A percentile compares a stretch with the other conserved stretches of the same genome.
Conservation (phyloP, 345 rosid species). For the Salix brachista region DNA sequence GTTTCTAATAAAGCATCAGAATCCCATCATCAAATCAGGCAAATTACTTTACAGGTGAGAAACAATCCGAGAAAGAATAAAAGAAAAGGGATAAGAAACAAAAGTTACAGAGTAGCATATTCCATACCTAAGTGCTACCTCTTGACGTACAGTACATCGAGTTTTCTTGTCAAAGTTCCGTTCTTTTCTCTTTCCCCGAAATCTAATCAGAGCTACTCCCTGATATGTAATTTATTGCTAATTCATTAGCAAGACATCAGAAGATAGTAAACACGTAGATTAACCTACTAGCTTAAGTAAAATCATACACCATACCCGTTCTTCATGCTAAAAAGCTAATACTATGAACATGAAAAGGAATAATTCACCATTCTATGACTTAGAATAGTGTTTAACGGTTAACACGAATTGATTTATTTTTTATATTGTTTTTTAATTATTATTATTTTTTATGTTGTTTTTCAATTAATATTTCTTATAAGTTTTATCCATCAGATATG, state of each 20-base stretch:
- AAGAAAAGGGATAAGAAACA: neutral
- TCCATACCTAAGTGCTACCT: slow-evolving; percentile 59
- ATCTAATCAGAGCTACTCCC: slow-evolving; percentile 60
- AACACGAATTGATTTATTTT: no score
- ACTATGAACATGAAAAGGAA: neutral
- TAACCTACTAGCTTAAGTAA: neutral
- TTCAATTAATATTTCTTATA: no score
- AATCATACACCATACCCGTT: slow-evolving; percentile 10
- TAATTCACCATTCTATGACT: no score
- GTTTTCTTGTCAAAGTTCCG: slow-evolving; percentile 67
- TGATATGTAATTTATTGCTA: slow-evolving; percentile 13
- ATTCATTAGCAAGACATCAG: slow-evolving; percentile 21
- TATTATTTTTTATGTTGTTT: no score
- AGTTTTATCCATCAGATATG: no score
- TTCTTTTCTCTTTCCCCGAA: slow-evolving; percentile 60
- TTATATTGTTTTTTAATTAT: no score
- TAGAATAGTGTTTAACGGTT: no score
- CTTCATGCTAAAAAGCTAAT: neutral
- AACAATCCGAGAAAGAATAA: neutral
- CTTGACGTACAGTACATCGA: slow-evolving; percentile 62
- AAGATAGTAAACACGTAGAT: neutral
- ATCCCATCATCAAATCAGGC: neutral
- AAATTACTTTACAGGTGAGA: neutral
- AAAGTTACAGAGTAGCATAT: neutral
- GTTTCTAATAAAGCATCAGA: neutral